Evolutionary conservation across 352 stramenopile genomes (phyloP).

Genomic region (Globisporangium spinosum): DNA sequence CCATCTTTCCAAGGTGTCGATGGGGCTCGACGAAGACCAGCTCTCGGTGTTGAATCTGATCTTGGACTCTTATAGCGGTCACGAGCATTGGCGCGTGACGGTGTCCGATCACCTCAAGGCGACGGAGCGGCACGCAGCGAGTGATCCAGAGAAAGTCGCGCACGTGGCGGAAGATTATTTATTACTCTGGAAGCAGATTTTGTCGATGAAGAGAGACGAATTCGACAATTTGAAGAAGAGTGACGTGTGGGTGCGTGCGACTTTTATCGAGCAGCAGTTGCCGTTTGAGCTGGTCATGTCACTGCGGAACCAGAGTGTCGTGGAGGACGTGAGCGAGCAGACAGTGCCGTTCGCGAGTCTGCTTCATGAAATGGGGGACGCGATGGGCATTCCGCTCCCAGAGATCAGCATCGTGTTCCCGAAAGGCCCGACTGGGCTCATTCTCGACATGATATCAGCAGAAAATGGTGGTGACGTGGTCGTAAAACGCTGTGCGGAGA

Average conservation of each 20-base stretch:
- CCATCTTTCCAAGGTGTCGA: slow-evolving; percentile 72
- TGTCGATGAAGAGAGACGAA: slow-evolving; percentile 57
- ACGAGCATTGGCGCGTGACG: slow-evolving; percentile 73
- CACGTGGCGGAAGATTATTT: slow-evolving; percentile 67
- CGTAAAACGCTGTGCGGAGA: slow-evolving; percentile 40
- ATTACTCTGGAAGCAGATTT: slow-evolving; percentile 58
- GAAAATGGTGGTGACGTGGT: slow-evolving; percentile 33
- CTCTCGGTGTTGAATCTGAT: slow-evolving; percentile 74
- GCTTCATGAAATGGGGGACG: slow-evolving; percentile 66
- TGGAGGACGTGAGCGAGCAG: slow-evolving; percentile 39
- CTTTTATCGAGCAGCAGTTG: slow-evolving; percentile 61
- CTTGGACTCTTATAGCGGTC: slow-evolving; percentile 59
- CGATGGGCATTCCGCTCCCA: slow-evolving; percentile 71
- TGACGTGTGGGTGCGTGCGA: slow-evolving; percentile 47
- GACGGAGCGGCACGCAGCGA: slow-evolving; percentile 45
- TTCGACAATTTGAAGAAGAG: slow-evolving; percentile 65
- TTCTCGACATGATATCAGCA: slow-evolving; percentile 38
- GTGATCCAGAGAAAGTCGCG: slow-evolving; percentile 37
- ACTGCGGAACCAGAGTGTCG: slow-evolving; percentile 67
- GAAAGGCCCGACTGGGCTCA: slow-evolving; percentile 57
- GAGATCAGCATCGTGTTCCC: slow-evolving; percentile 78
- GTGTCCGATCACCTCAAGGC: slow-evolving; percentile 68
- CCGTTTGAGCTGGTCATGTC: slow-evolving; percentile 74
- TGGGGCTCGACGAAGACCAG: slow-evolving; percentile 82
- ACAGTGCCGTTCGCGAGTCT: slow-evolving; percentile 43